A percentile compares a stretch with the other conserved stretches of the same genome.
Evolutionary conservation across 2,329 filamentous ascomycete species (phyloP).

Genomic region (Sclerotiophoma versabilis): DNA sequence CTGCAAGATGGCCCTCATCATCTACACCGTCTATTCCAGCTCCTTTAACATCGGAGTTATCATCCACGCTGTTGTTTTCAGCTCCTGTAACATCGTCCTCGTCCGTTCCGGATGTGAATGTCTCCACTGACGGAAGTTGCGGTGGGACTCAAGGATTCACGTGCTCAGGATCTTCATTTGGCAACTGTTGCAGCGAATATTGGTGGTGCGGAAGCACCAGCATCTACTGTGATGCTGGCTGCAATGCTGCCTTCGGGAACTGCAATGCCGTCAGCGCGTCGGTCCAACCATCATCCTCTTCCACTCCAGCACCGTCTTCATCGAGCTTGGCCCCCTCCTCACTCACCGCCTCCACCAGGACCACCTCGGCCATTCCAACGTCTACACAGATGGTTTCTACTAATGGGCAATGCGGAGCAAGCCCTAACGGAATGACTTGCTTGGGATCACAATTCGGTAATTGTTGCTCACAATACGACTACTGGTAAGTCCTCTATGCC

Average conservation of each 20-base stretch:
- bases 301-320: background rate
- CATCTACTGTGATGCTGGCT: constrained; percentile 21
- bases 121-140: constrained; percentile 21
- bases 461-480: constrained; percentile 17
- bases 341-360: constrained; percentile 11
- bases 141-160: constrained; percentile 17
- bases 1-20: background rate
- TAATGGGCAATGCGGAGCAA: constrained; percentile 8
- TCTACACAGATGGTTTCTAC: constrained; percentile 7
- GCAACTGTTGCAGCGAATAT: constrained; percentile 24
- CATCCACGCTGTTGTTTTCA: constrained; percentile 3
- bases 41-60: background rate
- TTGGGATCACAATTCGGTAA: constrained; percentile 13
- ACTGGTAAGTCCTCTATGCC: constrained; percentile 8
- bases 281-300: background rate
- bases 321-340: constrained; percentile 8
- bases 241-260: constrained; percentile 19
- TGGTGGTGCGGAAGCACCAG: constrained; percentile 23
- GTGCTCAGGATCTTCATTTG: constrained; percentile 21
- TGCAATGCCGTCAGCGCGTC: constrained; percentile 20
- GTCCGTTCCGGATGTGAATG: constrained; percentile 1
- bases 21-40: background rate
- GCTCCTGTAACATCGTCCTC: constrained; percentile 5
- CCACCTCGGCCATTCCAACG: constrained; percentile 1
- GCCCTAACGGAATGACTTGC: constrained; percentile 6